A percentile compares a stretch with the other conserved stretches of the same genome.
phyloP scores from a whole-genome alignment of 2,329 filamentous ascomycete genomes.

The Fusarium dimerum region DNA sequence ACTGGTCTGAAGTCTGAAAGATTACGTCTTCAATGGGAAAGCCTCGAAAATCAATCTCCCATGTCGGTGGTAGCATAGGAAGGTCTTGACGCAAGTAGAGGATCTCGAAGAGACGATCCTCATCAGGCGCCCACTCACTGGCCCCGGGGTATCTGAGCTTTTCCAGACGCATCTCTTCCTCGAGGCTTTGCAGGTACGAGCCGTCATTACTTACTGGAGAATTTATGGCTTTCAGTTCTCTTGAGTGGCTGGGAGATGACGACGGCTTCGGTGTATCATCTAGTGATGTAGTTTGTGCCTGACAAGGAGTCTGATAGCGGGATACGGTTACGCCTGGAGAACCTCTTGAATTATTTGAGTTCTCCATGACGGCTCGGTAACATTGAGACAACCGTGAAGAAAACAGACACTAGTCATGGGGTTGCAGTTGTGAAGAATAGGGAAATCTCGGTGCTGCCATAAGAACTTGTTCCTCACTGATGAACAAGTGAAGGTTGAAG shows the following conservation, averaged over 20 bases:
- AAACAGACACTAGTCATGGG: not conserved
- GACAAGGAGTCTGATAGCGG: conserved; percentile 2
- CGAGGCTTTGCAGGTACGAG: conserved; percentile 5
- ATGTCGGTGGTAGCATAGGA: conserved; percentile 42
- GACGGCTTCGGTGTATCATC: conserved; percentile 8
- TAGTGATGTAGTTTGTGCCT: conserved; percentile 3
- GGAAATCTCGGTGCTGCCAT: conserved; percentile 8
- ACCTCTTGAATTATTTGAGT: conserved; percentile 2
- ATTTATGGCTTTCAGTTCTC: conserved; percentile 7
- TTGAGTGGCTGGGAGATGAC: conserved; percentile 5
- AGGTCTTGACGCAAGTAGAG: conserved; percentile 43
- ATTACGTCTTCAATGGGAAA: conserved; percentile 41
- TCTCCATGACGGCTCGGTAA: conserved; percentile 4
- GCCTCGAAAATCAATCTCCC: conserved; percentile 42
- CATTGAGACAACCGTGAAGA: not conserved
- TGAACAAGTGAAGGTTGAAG: not conserved
- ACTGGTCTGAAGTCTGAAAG: conserved; percentile 35
- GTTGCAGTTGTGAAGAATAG: conserved; percentile 1
- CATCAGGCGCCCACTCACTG: conserved; percentile 53
- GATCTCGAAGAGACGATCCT: conserved; percentile 45
- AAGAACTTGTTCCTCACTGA: conserved; percentile 11
- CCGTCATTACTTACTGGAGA: conserved; percentile 9
- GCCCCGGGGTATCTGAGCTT: conserved; percentile 44
- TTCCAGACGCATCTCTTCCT: conserved; percentile 45
- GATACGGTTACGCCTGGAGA: conserved; percentile 4